Evolutionary conservation across 306 rosid species (phyloP).

Genomic region (Begonia peltatifolia): DNA sequence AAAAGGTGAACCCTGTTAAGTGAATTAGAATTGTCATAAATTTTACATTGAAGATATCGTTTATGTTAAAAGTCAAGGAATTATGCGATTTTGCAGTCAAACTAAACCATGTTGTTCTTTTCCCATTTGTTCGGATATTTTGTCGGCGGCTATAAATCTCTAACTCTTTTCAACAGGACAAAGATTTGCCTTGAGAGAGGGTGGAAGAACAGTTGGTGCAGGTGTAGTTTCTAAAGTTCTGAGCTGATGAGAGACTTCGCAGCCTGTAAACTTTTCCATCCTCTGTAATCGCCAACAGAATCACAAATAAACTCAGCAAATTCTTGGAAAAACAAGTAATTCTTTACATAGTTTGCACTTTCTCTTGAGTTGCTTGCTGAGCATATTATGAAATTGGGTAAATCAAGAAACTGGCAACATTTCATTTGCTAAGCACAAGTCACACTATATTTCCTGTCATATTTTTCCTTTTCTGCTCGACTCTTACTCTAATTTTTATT

Average conservation of each 20-base stretch:
- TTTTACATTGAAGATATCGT: no score
- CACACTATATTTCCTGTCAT: no score
- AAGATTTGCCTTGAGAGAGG: slow-evolving; percentile 98
- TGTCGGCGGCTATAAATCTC: background rate
- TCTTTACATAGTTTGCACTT: background rate
- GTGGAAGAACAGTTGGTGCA: slow-evolving; percentile 98
- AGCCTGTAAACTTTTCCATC: background rate
- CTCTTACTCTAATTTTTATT: no score
- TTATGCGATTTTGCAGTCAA: no score
- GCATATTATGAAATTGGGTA: background rate
- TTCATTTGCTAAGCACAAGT: no score
- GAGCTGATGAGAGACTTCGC: slow-evolving; percentile 18
- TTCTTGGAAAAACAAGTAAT: slow-evolving; percentile 5
- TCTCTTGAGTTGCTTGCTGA: background rate
- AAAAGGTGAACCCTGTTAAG: background rate
- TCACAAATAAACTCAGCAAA: slow-evolving; percentile 11
- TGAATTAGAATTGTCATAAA: no score
- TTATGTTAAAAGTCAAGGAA: no score
- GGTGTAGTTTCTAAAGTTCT: slow-evolving; percentile 95
- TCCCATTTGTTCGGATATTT: background rate
- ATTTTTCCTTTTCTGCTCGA: no score
- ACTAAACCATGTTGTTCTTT: no score
- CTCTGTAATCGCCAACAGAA: slow-evolving; percentile 1
- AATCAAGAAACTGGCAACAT: background rate
- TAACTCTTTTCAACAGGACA: slow-evolving; percentile 47